phyloP scores from a whole-genome alignment of 805 yeast species.

The Kuraishia piskuri region DNA sequence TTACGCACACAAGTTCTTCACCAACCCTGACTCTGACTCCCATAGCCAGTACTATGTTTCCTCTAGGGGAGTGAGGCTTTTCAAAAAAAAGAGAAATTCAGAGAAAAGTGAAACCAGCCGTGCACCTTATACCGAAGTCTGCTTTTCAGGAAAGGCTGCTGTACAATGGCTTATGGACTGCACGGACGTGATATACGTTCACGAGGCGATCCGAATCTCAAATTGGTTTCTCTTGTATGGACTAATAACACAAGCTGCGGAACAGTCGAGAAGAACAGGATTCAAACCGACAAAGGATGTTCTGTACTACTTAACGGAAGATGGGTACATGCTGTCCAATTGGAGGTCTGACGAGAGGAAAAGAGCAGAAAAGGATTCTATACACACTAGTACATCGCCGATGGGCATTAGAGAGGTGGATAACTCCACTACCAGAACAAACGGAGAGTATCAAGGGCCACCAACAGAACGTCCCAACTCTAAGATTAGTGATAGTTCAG shows the following conservation, averaged over 20 bases:
- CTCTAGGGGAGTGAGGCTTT: slow-evolving; percentile 53
- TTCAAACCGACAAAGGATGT: neutral
- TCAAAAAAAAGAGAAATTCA: slow-evolving; percentile 29
- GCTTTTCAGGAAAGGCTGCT: slow-evolving; percentile 67
- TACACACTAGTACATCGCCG: neutral
- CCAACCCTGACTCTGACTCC: slow-evolving; percentile 84
- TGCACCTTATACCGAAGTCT: slow-evolving; percentile 25
- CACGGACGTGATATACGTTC: slow-evolving; percentile 52
- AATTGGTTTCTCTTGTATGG: slow-evolving; percentile 37
- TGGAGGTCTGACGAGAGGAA: neutral
- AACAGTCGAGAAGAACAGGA: neutral
- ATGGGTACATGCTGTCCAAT: neutral
- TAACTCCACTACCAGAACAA: neutral
- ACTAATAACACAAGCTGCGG: slow-evolving; percentile 22
- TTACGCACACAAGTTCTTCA: slow-evolving; percentile 65
- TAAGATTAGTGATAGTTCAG: neutral
- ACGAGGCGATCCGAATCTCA: slow-evolving; percentile 47
- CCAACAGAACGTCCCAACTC: neutral
- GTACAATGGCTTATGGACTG: slow-evolving; percentile 90
- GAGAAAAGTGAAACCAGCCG: slow-evolving; percentile 8
- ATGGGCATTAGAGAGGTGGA: neutral
- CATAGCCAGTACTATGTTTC: slow-evolving; percentile 74
- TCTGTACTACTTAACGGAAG: neutral
- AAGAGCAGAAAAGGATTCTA: neutral
- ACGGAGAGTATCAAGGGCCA: neutral